Base-by-base conservation (phyloP, 768 basidiomycete genomes). In the Lentinula raphanica region DNA sequence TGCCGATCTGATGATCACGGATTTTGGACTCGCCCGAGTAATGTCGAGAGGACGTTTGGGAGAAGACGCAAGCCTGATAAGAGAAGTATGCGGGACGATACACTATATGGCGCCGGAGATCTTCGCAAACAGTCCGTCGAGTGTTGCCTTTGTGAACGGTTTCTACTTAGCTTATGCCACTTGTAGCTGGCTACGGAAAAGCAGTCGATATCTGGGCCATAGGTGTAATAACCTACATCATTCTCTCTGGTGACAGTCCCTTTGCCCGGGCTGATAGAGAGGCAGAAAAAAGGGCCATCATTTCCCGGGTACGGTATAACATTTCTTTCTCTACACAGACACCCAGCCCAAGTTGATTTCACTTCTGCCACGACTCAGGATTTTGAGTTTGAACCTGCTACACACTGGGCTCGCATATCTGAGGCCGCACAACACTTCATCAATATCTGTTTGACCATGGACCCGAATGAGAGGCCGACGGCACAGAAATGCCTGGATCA, bases 161-260 rank as follows among this genome's bases (percentile, higher is more conserved):
- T 17, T 9, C 9, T n/a, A 28, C n/a, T 28, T 25, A 4, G 15
- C 36, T 9, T 36, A 35, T 57, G n/a, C 53, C n/a, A 27, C 49
- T 39, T 49, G 12, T 59, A 81, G 81, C 79, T 31, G 89, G 89
- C 5, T 87, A 90, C 61, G 80, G 84, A 19, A 88, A 83, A 69
- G 87, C 88, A 0, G 88, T 89, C 21, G 87, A 87, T 64, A 69
- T 87, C 56, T 86, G 86, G 87, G 87, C 88, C 4, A 87, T 90
- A 73, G 88, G 88, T 44, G 88, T 90, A 31, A 89, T 90, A 69
- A 84, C 89, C 17, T 90, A 90, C 69, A 89, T 90, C 80, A 71
- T 90, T 3, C 80, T 90, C 1, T 32, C 56, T 76, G 80, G 83
- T 13, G 86, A 90, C 71, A 90, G 89, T 12, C 89, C 89, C 4